phyloP scores from a whole-genome alignment of 768 basidiomycete genomes.

The Bullera alba region DNA sequence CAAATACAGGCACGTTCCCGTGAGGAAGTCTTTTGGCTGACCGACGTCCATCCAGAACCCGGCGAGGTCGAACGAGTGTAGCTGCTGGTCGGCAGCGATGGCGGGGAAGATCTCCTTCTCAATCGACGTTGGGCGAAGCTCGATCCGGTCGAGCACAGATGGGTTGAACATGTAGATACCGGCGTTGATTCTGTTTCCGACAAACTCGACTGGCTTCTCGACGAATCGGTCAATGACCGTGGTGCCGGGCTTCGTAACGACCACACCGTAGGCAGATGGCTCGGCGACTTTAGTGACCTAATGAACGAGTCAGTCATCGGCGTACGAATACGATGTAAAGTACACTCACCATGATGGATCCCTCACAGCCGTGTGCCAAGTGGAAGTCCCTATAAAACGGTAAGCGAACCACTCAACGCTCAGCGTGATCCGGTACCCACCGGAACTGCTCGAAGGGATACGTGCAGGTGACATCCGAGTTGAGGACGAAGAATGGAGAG shows the following conservation, averaged over 20 bases:
- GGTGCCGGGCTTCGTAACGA: slow-evolving; percentile 48
- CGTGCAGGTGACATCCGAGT: slow-evolving; percentile 52
- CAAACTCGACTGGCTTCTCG: slow-evolving; percentile 52
- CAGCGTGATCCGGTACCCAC: slow-evolving; percentile 18
- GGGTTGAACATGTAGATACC: slow-evolving; percentile 55
- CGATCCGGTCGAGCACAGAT: slow-evolving; percentile 49
- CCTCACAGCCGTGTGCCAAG: slow-evolving; percentile 49
- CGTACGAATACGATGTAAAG: neutral
- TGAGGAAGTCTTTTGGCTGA: slow-evolving; percentile 50
- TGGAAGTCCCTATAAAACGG: slow-evolving; percentile 48
- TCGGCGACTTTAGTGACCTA: slow-evolving; percentile 52
- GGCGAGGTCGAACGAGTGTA: slow-evolving; percentile 51
- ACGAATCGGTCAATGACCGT: slow-evolving; percentile 52
- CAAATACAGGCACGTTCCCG: slow-evolving; percentile 50
- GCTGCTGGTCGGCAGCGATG: slow-evolving; percentile 48
- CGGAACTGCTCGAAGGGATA: slow-evolving; percentile 52
- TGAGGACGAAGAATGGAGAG: slow-evolving; percentile 52
- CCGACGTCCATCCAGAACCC: slow-evolving; percentile 54
- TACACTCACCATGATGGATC: slow-evolving; percentile 48
- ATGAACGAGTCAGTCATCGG: neutral
- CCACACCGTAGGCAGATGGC: slow-evolving; percentile 51
- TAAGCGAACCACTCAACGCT: neutral
- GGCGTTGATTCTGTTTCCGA: slow-evolving; percentile 52
- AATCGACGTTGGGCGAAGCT: slow-evolving; percentile 51
- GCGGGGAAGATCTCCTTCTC: slow-evolving; percentile 52